A percentile compares a stretch with the other conserved stretches of the same genome.
Evolutionary conservation across 805 yeast genomes (phyloP).

Genomic region (Clavispora vitiphila): DNA sequence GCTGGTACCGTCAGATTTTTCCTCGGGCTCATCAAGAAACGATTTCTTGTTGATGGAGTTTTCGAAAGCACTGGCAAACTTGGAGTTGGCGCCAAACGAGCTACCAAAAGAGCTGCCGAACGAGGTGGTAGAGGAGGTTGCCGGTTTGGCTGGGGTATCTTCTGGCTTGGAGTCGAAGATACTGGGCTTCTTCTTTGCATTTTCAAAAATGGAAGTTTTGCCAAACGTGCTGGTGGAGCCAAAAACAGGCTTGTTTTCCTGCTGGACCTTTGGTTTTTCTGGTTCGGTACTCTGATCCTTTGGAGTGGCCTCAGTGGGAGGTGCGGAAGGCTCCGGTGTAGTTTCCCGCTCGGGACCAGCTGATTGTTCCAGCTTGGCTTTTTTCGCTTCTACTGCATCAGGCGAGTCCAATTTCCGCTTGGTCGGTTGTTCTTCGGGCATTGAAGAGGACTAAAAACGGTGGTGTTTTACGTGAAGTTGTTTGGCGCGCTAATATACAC

Average conservation of each 20-base stretch:
- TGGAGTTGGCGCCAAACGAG: slow-evolving; percentile 28
- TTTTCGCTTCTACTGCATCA: not conserved
- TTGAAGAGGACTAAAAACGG: not conserved
- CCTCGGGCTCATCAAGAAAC: slow-evolving; percentile 44
- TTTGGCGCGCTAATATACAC: not conserved
- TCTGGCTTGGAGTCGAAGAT: slow-evolving; percentile 20
- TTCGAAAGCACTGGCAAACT: slow-evolving; percentile 53
- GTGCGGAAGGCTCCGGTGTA: not conserved
- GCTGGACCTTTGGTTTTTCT: not conserved
- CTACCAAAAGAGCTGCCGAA: slow-evolving; percentile 7
- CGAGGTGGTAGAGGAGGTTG: slow-evolving; percentile 3
- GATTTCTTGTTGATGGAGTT: slow-evolving; percentile 49
- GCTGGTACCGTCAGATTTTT: slow-evolving; percentile 10
- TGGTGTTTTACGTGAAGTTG: not conserved
- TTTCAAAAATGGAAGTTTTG: slow-evolving; percentile 20
- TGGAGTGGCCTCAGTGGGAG: not conserved
- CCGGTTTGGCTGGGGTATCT: not conserved
- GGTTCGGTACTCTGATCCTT: not conserved
- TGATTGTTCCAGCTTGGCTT: not conserved
- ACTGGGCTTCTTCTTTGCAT: slow-evolving; percentile 19
- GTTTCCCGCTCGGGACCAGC: not conserved
- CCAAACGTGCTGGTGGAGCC: slow-evolving; percentile 42
- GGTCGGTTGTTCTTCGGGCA: not conserved
- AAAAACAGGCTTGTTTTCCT: slow-evolving; percentile 22
- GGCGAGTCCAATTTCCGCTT: slow-evolving; percentile 1